Evolutionary conservation across 345 rosid genomes (phyloP).

Genomic region (Barbarea vulgaris): DNA sequence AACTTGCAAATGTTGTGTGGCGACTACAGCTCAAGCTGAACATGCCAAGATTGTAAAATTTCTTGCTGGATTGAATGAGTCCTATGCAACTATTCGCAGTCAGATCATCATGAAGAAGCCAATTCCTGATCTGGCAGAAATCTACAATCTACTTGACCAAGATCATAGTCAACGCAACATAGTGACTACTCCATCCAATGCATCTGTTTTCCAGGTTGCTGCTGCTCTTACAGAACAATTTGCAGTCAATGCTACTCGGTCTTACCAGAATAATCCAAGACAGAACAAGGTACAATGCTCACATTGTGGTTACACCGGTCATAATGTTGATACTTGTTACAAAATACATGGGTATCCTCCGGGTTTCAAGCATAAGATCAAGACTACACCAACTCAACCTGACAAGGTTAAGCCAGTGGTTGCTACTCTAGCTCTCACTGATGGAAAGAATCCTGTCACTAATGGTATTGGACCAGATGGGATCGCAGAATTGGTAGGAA

Average conservation of each 20-base stretch:
- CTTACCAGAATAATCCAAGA: background rate
- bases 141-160: no score
- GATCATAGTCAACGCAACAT: no score
- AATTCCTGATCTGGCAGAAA: no score
- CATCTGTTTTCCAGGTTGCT: background rate
- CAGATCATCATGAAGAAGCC: no score
- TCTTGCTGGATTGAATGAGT: no score
- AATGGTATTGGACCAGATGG: background rate
- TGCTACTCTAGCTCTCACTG: background rate
- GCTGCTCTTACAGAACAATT: fast-evolving
- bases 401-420: fast-evolving
- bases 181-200: fast-evolving
- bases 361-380: background rate
- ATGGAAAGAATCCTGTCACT: background rate
- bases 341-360: background rate
- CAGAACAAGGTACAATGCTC: background rate
- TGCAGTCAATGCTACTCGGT: background rate
- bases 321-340: background rate
- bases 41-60: no score
- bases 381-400: background rate
- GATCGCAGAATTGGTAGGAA: background rate
- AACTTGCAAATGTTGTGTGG: background rate
- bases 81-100: no score
- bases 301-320: background rate
- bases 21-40: background rate